Base-by-base conservation (phyloP, 2,329 filamentous ascomycete genomes). In the Cytospora paraplurivora region DNA sequence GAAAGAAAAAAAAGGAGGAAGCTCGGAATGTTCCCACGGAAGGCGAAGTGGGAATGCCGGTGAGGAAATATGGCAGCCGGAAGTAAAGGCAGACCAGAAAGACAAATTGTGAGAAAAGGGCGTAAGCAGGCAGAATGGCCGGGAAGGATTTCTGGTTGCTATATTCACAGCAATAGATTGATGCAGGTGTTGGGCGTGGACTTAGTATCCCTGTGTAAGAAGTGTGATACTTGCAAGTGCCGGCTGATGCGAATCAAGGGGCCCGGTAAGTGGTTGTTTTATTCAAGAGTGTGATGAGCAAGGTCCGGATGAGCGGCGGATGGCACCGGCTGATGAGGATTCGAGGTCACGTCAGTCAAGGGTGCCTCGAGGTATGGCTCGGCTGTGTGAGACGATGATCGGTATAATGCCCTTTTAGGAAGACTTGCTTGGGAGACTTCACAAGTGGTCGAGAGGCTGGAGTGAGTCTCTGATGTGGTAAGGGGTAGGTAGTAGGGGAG, bases 11-110 rank as follows among this genome's bases (percentile, higher is more conserved):
- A 32, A 50, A 19, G 41, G 62, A 63, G 66, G 54, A 61, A 34
- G 53, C 59, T 66, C 62, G 53, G 66, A 68, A 66, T 63, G 63
- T 66, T 69, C 41, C 62, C 55, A 21, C 15, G 41, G 32, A 44
- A 55, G 32, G 49, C 58, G 33, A 34, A n/a, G 17, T 59, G 62
- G 58, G 66, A 69, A 41, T 64, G 41, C 54, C 62, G 58, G 58
- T 58, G 62, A 37, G 58, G 53, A 53, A 50, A 58, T 57, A 51
- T 19, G 7, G 44, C 7, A 7, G 27, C 35, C 17, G 8, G 35
- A 7, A 60, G 62, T 27, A 60, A 64, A 62, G 55, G 12, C 8
- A 37, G 35, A 13, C 8, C 12, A 10, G 35, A 10, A 1, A 37
- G 35, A 54, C 57, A 56, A 53, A 64, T 67, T 64, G 57, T 51